Conservation (phyloP, 768 basidiomycete species). For the Candolleomyces efflorescens region DNA sequence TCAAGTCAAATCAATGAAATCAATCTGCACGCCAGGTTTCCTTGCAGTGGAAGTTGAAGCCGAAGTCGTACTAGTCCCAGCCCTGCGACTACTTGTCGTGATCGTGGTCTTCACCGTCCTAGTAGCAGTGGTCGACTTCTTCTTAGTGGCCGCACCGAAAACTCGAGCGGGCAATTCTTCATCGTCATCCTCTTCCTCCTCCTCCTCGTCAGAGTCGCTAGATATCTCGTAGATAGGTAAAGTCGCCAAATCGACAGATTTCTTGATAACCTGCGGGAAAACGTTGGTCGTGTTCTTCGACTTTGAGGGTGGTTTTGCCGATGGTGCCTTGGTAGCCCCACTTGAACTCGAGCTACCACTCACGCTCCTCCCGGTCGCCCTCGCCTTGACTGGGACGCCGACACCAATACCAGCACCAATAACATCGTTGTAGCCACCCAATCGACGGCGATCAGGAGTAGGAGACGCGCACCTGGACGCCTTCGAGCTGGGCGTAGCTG, state of each 20-base stretch:
- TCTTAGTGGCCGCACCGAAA: not conserved
- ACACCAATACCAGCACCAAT: too few species aligned
- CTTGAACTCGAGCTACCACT: not conserved
- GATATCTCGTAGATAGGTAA: conserved; percentile 5
- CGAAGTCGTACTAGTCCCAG: too few species aligned
- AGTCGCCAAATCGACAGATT: not conserved
- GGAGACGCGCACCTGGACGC: not conserved
- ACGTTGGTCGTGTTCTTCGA: not conserved
- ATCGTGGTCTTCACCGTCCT: too few species aligned
- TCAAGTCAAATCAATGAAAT: not conserved
- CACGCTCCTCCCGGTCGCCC: too few species aligned
- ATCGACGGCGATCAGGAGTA: not conserved
- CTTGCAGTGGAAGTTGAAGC: too few species aligned
- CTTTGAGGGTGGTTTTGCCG: not conserved
- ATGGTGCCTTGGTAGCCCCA: not conserved
- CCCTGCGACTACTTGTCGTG: too few species aligned
- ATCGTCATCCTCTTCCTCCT: not conserved
- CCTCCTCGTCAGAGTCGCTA: not conserved
- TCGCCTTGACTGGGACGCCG: too few species aligned
- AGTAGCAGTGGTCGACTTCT: not conserved
- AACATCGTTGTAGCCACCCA: not conserved
- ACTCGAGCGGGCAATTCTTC: not conserved
- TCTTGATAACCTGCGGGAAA: not conserved
- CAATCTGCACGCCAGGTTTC: not conserved
- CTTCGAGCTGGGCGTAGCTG: not conserved